A percentile compares a stretch with the other conserved stretches of the same genome.
Conservation (phyloP, 441 rosid species). For the Erysimum pusillum region DNA sequence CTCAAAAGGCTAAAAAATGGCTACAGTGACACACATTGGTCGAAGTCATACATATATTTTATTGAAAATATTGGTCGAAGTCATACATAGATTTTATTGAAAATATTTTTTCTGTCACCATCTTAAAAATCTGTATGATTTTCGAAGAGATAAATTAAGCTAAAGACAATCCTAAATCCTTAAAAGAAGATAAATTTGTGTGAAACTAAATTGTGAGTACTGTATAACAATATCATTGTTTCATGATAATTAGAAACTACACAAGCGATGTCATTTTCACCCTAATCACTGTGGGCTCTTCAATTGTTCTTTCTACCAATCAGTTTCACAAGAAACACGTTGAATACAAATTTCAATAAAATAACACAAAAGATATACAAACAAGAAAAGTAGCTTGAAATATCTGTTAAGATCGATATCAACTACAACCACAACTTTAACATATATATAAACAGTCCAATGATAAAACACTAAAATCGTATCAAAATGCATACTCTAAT, state of each 20-base stretch:
- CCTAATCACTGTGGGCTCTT: slow-evolving; percentile 6
- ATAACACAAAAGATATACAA: neutral
- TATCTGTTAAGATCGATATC: slow-evolving; percentile 13
- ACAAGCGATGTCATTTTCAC: neutral
- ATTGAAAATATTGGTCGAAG: no score
- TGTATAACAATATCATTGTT: no score
- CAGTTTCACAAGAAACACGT: neutral
- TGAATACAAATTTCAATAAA: neutral
- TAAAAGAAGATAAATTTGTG: no score
- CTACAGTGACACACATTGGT: no score
- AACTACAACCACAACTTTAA: neutral
- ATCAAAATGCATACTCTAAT: slow-evolving; percentile 22
- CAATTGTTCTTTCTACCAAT: neutral
- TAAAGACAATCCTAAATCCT: no score
- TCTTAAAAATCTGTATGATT: no score
- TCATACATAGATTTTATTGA: no score
- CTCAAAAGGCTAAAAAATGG: no score
- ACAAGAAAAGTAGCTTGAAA: neutral
- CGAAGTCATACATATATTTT: no score
- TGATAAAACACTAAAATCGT: neutral
- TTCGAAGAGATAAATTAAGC: no score
- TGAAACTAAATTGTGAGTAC: no score
- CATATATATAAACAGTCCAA: neutral
- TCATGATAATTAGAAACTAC: neutral
- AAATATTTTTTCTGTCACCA: no score